A percentile compares a stretch with the other conserved stretches of the same genome.
Conservation (phyloP, 169 alveolate species). For the Plasmodium knowlesi region DNA sequence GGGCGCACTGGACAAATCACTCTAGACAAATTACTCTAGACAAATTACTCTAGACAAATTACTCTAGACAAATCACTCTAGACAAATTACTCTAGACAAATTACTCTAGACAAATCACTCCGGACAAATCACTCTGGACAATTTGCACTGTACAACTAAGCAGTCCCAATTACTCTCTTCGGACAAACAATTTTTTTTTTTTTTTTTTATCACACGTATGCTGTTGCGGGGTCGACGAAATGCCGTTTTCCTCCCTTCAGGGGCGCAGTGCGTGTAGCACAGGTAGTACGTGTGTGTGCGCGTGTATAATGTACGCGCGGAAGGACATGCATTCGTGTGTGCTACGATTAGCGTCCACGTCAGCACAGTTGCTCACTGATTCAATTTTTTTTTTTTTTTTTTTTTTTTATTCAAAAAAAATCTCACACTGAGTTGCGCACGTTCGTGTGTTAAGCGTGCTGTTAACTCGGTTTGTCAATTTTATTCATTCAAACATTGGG, state of each 20-base stretch:
- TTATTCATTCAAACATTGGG: neutral
- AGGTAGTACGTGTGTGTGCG: neutral
- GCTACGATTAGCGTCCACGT: neutral
- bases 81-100: neutral
- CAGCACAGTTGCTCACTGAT: neutral
- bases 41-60: neutral
- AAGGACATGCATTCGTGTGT: neutral
- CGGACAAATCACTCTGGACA: neutral
- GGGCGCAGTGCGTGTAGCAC: neutral
- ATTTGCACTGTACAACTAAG: neutral
- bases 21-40: neutral
- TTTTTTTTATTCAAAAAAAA: too few relatives aligned
- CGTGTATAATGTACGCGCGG: neutral
- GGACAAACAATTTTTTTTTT: neutral
- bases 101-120: neutral
- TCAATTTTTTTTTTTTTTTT: too few relatives aligned
- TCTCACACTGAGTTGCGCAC: neutral
- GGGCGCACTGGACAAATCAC: neutral
- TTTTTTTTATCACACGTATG: neutral
- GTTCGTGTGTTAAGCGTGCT: neutral
- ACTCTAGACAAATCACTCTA: neutral
- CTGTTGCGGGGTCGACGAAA: neutral
- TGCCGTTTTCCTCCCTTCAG: neutral
- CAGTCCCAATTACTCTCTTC: neutral
- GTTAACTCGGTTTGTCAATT: neutral